Evolutionary conservation across 108 stramenopile species (phyloP), one percentile per base, ranked within the genome.

Genomic region (Cyclotella atomus): DNA sequence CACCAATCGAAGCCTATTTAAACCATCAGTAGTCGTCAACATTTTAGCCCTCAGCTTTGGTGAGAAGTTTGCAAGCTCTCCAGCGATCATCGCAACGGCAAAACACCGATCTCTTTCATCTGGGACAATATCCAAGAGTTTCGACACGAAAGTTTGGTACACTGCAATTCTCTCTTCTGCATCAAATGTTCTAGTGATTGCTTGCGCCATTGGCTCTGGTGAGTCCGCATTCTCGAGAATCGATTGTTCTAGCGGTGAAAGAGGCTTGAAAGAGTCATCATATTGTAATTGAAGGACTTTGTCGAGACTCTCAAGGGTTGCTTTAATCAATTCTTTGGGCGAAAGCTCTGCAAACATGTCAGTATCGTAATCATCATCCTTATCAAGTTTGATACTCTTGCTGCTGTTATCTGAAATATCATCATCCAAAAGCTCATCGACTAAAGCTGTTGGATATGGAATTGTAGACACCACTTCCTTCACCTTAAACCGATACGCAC

Each of bases 401-500:
- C 56, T 53, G 0, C 76, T 29, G 5, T 60, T 20, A 12, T 7
- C 43, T n/a, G 52, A 60, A 20, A 63, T 59, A 41, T 84, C 86
- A 17, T 86, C 85, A 65, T 91, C 90, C 32, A 81, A 16, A 28
- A 94, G 59, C 81, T 94, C 93, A 65, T 94, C 93, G 0, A 94
- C 93, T 61, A 90, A 76, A 7, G 80, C 93, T 50, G 91, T 76
- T 20, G 87, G 87, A 77, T 86, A 94, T 0, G 93, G 93, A 54
- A 94, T 84, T 21, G 85, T 75, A 17, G 75, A 73, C 25, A 88
- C 65, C 2, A 94, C 72, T 72, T 91, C 85, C 49, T 83, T 89
- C 49, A 94, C 91, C 19, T 88, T 71, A 63, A 92, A 92, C 46
- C 94, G 84, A 76, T 76, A 95, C 0, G 71, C 68, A 23, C 94